These are phyloP conservation scores for Guadua angustifolia DNA, from an alignment of 176 grass and related monocot species.

Conservation along the genomic window DNA sequence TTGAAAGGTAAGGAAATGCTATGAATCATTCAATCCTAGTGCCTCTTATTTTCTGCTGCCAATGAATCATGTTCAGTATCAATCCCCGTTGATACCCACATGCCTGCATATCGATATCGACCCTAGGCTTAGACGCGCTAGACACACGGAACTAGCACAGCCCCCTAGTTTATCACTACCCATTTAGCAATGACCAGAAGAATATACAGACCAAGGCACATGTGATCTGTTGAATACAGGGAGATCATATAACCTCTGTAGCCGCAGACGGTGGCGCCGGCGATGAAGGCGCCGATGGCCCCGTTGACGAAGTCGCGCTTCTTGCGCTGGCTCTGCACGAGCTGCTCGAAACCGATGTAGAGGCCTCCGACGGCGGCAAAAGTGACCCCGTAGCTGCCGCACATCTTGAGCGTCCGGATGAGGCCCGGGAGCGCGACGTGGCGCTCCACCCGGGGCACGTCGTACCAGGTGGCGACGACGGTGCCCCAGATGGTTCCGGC, in stretches of 20 bases:
- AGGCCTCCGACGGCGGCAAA: constrained; percentile 90
- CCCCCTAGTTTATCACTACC: neutral
- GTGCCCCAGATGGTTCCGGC: constrained; percentile 89
- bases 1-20: neutral
- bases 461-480: constrained; percentile 90
- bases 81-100: neutral
- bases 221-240: neutral
- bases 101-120: neutral
- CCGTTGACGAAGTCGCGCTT: constrained; percentile 92
- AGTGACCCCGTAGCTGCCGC: constrained; percentile 80
- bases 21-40: neutral
- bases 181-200: neutral
- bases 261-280: constrained; percentile 83
- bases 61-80: neutral
- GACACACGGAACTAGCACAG: neutral
- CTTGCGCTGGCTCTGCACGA: constrained; percentile 82
- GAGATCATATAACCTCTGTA: constrained; percentile 65
- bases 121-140: neutral
- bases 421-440: constrained; percentile 87
- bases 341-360: constrained; percentile 89
- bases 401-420: constrained; percentile 93
- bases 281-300: constrained; percentile 80
- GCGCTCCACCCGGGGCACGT: constrained; percentile 96
- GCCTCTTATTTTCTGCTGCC: neutral
- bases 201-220: neutral